Base-by-base conservation (phyloP, 2,329 filamentous ascomycete genomes). In the Aureobasidium sp. region DNA sequence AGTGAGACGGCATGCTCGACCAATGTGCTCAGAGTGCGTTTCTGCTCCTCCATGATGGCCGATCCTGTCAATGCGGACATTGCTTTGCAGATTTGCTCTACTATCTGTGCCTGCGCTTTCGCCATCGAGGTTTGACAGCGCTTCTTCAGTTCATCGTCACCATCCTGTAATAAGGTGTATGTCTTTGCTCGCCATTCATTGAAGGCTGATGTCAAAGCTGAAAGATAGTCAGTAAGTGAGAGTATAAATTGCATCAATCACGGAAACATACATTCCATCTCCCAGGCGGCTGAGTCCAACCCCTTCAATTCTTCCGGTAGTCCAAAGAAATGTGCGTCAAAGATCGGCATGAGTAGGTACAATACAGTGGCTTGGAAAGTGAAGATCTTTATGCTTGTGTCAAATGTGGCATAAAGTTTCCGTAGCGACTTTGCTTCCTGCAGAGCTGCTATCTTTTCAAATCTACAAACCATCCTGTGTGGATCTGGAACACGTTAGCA, bases 141-240 rank as follows among this genome's bases (percentile, higher is more conserved):
- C 37, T 43, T 35, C 5, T 45, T 35, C 37, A 51, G 13, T 25
- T 35, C 35, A 1, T 27, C 60, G 7, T 65, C 64, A 38, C 21
- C 29, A 1, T 82, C 81, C 66, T 81, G 82, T 58, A 78, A 78
- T 54, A 88, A 70, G 45, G 81, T 77, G 42, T 87, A 76, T 1
- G 85, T 88, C n/a, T 78, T 76, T 6, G 84, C 82, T 40, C 85
- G 82, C 85, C 85, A 88, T 67, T 84, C 81, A 68, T 86, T 87
- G 63, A 85, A 77, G 31, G 79, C 75, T 63, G 82, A 79, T 5
- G 29, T 55, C n/a, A 50, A 15, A 29, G 58, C 58, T 60, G 15
- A 6, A 38, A 8, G 38, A 43, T 4, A 23, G 17, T 43, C 51
- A 55, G 51, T 10, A 40, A 43, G 6, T 17, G 25, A 10, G n/a